Evolutionary conservation across 2,329 filamentous ascomycete genomes (phyloP), one percentile per base, ranked within the genome.

Genomic region (Tolypocladium tundrense): DNA sequence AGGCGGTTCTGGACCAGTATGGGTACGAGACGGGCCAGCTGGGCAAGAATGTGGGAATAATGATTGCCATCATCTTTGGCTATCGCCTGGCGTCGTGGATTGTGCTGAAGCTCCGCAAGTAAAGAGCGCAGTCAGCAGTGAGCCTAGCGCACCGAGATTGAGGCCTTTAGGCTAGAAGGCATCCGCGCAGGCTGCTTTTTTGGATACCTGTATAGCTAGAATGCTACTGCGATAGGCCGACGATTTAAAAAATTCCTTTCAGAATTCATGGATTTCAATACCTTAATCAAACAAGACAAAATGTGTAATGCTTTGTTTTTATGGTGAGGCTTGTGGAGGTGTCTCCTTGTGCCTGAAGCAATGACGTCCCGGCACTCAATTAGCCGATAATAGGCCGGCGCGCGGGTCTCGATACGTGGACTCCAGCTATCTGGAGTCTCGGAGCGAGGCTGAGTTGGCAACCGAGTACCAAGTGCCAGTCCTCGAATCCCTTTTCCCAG

Each of bases 21-120:
- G 87, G 85, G 0, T 93, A 91, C 70, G 73, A 78, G 10, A 81
- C 80, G 3, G 86, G 83, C 0, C 74, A 88, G 77, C 80, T 89
- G 50, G 90, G 90, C 0, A 90, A 90, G 65, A 77, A 89, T 78
- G 83, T 90, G 24, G 90, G 90, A 0, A 92, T 93, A 64, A 79
- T 93, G 76, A 68, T 95, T 55, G 84, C 78, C 3, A 95, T 96
- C 62, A 86, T 91, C 64, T 74, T 82, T 16, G 90, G 83, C 1
- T 70, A 69, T 53, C 65, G 68, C 21, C 54, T 71, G 57, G 77
- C 90, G 6, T 86, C 84, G 1, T 90, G 84, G 84, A 63, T 82
- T 56, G 85, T 83, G 31, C 71, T 91, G 31, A 72, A 67, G 64
- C 21, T 69, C 51, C 61, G 63, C 37, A 63, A 45, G 40, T 68